These are phyloP conservation scores for Ceratobasidium sp. DNA, from an alignment of 1,284 basidiomycete genomes.

Conservation along the genomic window DNA sequence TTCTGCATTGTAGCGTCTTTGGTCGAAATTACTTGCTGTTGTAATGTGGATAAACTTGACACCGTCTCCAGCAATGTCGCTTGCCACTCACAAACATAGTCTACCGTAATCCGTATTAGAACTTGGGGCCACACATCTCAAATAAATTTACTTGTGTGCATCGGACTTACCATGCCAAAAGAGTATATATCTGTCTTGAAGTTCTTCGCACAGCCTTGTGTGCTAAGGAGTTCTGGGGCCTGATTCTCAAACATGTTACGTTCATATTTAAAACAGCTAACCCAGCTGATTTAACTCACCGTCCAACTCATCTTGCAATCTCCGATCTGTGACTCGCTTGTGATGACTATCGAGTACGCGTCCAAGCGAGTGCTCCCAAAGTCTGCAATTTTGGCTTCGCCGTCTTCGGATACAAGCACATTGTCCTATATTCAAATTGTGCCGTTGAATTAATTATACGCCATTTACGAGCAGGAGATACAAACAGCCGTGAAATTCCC, in stretches of 20 bases:
- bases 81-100: not conserved
- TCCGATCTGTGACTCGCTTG: not conserved
- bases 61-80: too few relatives aligned
- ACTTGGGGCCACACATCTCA: too few relatives aligned
- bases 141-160: too few relatives aligned
- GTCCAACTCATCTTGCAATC: not conserved
- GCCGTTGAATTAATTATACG: not conserved
- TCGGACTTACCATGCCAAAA: slow-evolving; percentile 21
- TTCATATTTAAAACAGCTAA: not conserved
- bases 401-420: not conserved
- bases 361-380: not conserved
- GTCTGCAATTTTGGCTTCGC: not conserved
- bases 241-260: not conserved
- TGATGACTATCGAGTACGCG: not conserved
- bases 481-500: slow-evolving; percentile 7
- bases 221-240: slow-evolving; percentile 3
- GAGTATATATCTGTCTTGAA: slow-evolving; percentile 8
- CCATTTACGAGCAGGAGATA: not conserved
- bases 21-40: too few relatives aligned
- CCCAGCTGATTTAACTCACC: not conserved
- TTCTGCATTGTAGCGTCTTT: too few relatives aligned
- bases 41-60: too few relatives aligned
- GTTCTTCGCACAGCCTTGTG: not conserved
- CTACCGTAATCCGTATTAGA: not conserved
- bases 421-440: not conserved